phyloP scores from a whole-genome alignment of 163 green algal species.

The Volvox carteri region DNA sequence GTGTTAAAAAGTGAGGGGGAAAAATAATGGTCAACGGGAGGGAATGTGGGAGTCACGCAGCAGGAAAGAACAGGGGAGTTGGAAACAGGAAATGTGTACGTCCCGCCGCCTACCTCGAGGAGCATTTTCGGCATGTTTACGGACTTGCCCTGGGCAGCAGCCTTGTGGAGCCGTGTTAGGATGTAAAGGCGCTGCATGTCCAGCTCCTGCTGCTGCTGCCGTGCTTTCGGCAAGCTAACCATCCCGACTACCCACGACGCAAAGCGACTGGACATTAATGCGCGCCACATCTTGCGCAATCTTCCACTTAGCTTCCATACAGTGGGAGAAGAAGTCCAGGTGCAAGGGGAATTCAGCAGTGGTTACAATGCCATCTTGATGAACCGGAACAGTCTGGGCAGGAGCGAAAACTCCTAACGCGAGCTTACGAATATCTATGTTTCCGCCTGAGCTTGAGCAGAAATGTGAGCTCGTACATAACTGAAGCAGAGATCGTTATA shows the following conservation, averaged over 20 bases:
- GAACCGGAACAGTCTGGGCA: no score
- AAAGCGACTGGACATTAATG: conserved; percentile 46
- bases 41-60: no score
- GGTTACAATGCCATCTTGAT: no score
- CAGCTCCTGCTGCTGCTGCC: conserved; percentile 43
- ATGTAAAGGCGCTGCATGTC: conserved; percentile 48
- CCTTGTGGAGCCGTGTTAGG: conserved; percentile 26
- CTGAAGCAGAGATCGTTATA: no score
- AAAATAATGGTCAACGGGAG: not conserved
- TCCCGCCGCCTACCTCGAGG: conserved; percentile 15
- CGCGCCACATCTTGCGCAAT: conserved; percentile 21
- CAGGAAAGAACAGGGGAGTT: not conserved
- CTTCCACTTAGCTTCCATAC: not conserved
- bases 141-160: not conserved
- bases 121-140: conserved; percentile 32
- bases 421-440: no score
- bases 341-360: no score
- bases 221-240: conserved; percentile 44
- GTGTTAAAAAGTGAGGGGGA: not conserved
- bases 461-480: no score
- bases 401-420: no score
- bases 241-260: conserved; percentile 38
- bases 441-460: no score
- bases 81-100: no score
- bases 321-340: no score